These are phyloP conservation scores for Roridomyces roridus DNA, from an alignment of 768 basidiomycete species.

Conservation along the genomic window DNA sequence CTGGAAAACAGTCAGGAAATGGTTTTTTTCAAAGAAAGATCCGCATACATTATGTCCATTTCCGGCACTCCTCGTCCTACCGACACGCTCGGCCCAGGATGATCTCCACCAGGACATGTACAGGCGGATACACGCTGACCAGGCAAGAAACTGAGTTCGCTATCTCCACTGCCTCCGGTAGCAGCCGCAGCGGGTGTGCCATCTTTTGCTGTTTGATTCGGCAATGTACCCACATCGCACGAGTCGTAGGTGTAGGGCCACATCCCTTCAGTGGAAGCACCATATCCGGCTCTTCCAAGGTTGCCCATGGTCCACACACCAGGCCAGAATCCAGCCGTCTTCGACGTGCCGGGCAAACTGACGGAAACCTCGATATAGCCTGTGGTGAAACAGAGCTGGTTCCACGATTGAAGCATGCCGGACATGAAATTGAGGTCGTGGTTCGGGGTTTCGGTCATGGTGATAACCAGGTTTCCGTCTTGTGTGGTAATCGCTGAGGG, in stretches of 20 bases:
- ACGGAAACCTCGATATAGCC: slow-evolving; percentile 88
- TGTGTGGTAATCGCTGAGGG: slow-evolving; percentile 76
- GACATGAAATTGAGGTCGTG: slow-evolving; percentile 81
- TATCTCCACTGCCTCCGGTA: slow-evolving; percentile 61
- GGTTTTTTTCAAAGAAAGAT: too few species aligned
- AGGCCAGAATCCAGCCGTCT: slow-evolving; percentile 84
- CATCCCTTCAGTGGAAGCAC: slow-evolving; percentile 86
- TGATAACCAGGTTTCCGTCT: slow-evolving; percentile 82
- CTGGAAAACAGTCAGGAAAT: too few species aligned
- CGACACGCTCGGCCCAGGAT: slow-evolving; percentile 80
- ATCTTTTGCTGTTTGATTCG: slow-evolving; percentile 73
- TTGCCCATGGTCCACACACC: slow-evolving; percentile 87
- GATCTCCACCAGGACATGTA: slow-evolving; percentile 84
- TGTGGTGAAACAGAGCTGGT: slow-evolving; percentile 83
- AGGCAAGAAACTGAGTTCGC: slow-evolving; percentile 74
- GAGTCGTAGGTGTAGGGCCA: slow-evolving; percentile 86
- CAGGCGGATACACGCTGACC: slow-evolving; percentile 90
- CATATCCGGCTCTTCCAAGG: slow-evolving; percentile 83
- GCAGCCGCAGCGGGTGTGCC: slow-evolving; percentile 63
- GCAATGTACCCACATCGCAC: slow-evolving; percentile 88
- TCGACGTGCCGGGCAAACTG: slow-evolving; percentile 70
- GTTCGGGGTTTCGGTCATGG: slow-evolving; percentile 68
- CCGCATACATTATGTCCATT: slow-evolving; percentile 73
- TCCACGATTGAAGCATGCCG: slow-evolving; percentile 24
- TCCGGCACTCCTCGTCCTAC: slow-evolving; percentile 87